Base-by-base conservation (phyloP, 2,329 filamentous ascomycete species). In the Fusarium sp. region DNA sequence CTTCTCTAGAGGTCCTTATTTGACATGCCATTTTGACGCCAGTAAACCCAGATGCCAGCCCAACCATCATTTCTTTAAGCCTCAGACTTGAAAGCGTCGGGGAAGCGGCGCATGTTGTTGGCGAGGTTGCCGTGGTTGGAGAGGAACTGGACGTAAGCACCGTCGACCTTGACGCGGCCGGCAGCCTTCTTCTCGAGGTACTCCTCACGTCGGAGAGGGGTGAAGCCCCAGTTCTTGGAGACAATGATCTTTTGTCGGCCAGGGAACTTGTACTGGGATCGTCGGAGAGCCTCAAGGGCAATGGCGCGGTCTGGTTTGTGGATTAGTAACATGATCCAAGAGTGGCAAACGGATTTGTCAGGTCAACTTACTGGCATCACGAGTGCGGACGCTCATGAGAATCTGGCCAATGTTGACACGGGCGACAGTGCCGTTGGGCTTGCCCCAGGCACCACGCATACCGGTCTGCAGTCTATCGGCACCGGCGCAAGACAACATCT, bases 171-270 rank as follows among this genome's bases (percentile, higher is more conserved):
- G 88, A 99, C 93, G 85, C 92, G 93, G 85, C 96, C 96, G 83
- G 93, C 93, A 84, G 94, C 90, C 92, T 97, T 97, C 90, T 96
- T 94, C 87, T 95, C 91, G 84, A 97, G 89, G 90, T 98, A 99
- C 87, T 99, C 96, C 81, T 98, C 96, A 82, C 96, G 95, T 83
- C 94, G 93, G 82, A 99, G 94, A 84, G 95, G 95, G 76, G 96
- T 99, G 94, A 99, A 99, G 81, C 96, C 96, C 96, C 96, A 99
- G 93, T 99, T 99, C 95, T 98, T 99, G 91, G 94, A 97, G 89
- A 98, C 93, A 84, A 99, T 98, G 90, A 99, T 98, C 95, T 99
- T 99, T 92, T 99, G 96, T 89, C 96, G 96, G 87, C 96, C 96
- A 80, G 96, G 96, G 94, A 99, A 99, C 93, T 98, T 99, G 94